Conservation (phyloP, 2,329 filamentous ascomycete species). For the Colletotrichum destructivum region DNA sequence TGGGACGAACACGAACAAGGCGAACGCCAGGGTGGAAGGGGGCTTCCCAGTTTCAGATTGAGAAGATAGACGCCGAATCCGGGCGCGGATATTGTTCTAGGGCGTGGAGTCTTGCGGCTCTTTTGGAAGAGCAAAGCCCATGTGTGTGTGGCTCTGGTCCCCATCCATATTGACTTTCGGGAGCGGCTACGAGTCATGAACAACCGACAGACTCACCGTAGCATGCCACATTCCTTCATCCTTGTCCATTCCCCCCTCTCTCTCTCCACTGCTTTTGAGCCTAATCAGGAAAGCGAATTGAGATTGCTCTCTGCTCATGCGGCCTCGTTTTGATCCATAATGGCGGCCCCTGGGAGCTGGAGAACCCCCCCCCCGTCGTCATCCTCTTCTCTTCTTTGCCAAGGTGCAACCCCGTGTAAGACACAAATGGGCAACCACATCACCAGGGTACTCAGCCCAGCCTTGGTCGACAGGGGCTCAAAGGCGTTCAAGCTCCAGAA, state of each 20-base stretch:
- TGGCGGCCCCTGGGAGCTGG: not conserved
- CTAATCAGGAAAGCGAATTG: conserved; percentile 16
- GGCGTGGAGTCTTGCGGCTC: conserved; percentile 33
- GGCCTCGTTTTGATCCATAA: not conserved
- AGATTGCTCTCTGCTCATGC: conserved; percentile 21
- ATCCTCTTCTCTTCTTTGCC: not conserved
- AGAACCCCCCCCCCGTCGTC: conserved; percentile 5
- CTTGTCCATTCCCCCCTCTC: not conserved
- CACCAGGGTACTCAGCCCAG: conserved; percentile 19
- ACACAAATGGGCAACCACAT: conserved; percentile 13
- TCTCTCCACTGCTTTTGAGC: not conserved
- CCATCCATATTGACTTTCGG: conserved; percentile 15
- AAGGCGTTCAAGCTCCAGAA: conserved; percentile 19
- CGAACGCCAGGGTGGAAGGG: not conserved
- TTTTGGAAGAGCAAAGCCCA: too few species aligned
- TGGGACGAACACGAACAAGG: conserved; percentile 28
- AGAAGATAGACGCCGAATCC: conserved; percentile 21
- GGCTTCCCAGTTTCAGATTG: conserved; percentile 35
- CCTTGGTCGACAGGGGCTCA: conserved; percentile 11
- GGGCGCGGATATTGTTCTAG: conserved; percentile 16
- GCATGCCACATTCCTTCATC: conserved; percentile 22
- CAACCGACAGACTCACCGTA: conserved; percentile 32
- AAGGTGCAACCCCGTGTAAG: conserved; percentile 13
- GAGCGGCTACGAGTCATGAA: conserved; percentile 33
- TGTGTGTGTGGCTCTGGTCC: not conserved